These are phyloP conservation scores for Malassezia psittaci DNA, from an alignment of 1,284 basidiomycete genomes.

Conservation along the genomic window DNA sequence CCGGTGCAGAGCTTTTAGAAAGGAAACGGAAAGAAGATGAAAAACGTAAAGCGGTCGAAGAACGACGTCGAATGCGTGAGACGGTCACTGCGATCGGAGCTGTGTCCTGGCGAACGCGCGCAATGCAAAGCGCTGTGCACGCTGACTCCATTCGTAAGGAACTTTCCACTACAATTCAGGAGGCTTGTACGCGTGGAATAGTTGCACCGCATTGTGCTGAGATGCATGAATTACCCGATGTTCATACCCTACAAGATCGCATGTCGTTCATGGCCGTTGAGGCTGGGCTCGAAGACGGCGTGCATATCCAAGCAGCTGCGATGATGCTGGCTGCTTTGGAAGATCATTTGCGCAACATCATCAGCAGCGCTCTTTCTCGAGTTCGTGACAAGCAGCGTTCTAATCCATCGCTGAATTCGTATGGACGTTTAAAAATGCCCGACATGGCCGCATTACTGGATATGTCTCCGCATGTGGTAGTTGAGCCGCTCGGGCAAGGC, in stretches of 20 bases:
- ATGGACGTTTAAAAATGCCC: slow-evolving; percentile 27
- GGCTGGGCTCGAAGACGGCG: slow-evolving; percentile 45
- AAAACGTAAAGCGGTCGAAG: slow-evolving; percentile 36
- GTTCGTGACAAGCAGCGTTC: slow-evolving; percentile 9
- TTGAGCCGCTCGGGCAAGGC: slow-evolving; percentile 43
- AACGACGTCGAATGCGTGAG: slow-evolving; percentile 37
- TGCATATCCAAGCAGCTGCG: slow-evolving; percentile 45
- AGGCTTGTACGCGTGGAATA: slow-evolving; percentile 31
- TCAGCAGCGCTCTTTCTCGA: slow-evolving; percentile 33
- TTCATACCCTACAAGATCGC: slow-evolving; percentile 47
- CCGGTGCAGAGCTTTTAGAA: slow-evolving; percentile 45
- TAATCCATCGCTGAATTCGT: neutral
- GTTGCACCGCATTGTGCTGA: slow-evolving; percentile 46
- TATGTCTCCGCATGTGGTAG: slow-evolving; percentile 34
- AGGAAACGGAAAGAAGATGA: slow-evolving; percentile 47
- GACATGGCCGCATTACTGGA: slow-evolving; percentile 38
- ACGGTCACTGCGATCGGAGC: slow-evolving; percentile 38
- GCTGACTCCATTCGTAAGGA: slow-evolving; percentile 26
- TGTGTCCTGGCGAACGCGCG: slow-evolving; percentile 33
- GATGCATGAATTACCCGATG: slow-evolving; percentile 47
- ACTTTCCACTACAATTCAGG: slow-evolving; percentile 33
- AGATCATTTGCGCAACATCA: slow-evolving; percentile 41
- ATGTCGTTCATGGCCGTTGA: slow-evolving; percentile 49
- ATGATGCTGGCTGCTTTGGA: slow-evolving; percentile 45
- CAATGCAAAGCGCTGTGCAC: slow-evolving; percentile 25